A percentile compares a stretch with the other conserved stretches of the same genome.
Evolutionary conservation across 257 asterid species (phyloP).

Genomic region (Coffea canephora): DNA sequence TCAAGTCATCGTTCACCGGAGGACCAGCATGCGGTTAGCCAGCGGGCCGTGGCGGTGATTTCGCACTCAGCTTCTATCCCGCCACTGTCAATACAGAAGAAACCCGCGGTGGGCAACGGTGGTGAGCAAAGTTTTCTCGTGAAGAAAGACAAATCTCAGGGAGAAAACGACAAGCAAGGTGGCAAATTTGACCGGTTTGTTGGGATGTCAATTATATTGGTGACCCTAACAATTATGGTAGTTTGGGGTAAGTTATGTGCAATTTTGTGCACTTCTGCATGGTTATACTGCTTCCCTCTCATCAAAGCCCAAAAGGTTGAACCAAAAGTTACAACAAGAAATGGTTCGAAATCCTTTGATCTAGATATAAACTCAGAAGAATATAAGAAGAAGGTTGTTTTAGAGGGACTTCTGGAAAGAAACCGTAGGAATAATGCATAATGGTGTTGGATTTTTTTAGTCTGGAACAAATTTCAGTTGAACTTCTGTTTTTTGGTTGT

Average conservation of each 20-base stretch:
- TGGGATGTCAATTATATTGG: constrained; percentile 33
- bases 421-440: constrained; percentile 3
- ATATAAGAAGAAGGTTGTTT: constrained; percentile 35
- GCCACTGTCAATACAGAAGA: background rate
- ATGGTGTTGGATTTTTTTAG: constrained; percentile 15
- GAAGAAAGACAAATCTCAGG: background rate
- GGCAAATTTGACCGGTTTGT: constrained; percentile 22
- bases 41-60: background rate
- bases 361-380: constrained; percentile 14
- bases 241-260: constrained; percentile 44
- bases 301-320: background rate
- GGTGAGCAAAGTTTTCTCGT: background rate
- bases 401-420: constrained; percentile 40
- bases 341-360: background rate
- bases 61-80: constrained; percentile 24
- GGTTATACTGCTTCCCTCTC: constrained; percentile 32
- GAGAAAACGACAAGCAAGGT: background rate
- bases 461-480: no score
- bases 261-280: constrained; percentile 39
- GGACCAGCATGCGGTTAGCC: constrained; percentile 3
- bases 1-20: constrained; percentile 6
- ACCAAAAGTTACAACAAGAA: background rate
- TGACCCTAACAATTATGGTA: constrained; percentile 30
- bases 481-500: background rate
- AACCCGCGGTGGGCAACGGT: background rate